Evolutionary conservation across 1,139 yeast species (phyloP).

Genomic region (Taphrina deformans): DNA sequence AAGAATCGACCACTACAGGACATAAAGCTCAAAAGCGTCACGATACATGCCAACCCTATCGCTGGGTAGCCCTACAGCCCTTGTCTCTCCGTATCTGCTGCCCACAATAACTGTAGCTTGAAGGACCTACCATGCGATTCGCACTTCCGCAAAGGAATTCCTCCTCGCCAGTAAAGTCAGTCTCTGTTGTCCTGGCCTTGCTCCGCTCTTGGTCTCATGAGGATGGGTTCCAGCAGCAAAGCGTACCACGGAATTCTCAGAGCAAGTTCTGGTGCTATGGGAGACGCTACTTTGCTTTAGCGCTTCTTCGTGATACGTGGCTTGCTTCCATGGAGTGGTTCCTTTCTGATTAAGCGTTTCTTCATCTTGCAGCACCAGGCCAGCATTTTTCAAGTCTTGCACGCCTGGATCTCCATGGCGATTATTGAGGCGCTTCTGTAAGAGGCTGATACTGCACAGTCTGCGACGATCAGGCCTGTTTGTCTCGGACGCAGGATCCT

Average conservation of each 20-base stretch:
- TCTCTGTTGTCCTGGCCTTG: background rate
- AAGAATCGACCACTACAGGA: conserved; percentile 50
- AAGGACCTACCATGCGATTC: background rate
- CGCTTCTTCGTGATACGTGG: too few relatives aligned
- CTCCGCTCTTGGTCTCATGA: background rate
- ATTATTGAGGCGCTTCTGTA: background rate
- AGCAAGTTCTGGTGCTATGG: background rate
- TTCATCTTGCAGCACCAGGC: too few relatives aligned
- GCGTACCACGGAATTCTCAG: background rate
- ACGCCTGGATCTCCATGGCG: background rate
- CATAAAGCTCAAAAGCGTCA: conserved; percentile 47
- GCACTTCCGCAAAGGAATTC: conserved; percentile 10
- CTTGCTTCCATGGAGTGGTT: too few relatives aligned
- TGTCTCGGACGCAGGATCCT: too few relatives aligned
- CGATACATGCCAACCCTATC: conserved; percentile 49
- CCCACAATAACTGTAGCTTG: background rate
- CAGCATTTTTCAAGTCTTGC: too few relatives aligned
- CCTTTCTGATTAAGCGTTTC: too few relatives aligned
- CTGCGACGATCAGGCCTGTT: too few relatives aligned
- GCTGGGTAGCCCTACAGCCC: conserved; percentile 39
- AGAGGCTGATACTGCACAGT: background rate
- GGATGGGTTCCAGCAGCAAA: background rate
- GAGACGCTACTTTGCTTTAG: background rate
- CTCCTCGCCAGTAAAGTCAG: background rate
- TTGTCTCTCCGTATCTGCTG: too few relatives aligned